Evolutionary conservation across 2,329 filamentous ascomycete species (phyloP).

Genomic region (Ilyonectria mors-panacis): DNA sequence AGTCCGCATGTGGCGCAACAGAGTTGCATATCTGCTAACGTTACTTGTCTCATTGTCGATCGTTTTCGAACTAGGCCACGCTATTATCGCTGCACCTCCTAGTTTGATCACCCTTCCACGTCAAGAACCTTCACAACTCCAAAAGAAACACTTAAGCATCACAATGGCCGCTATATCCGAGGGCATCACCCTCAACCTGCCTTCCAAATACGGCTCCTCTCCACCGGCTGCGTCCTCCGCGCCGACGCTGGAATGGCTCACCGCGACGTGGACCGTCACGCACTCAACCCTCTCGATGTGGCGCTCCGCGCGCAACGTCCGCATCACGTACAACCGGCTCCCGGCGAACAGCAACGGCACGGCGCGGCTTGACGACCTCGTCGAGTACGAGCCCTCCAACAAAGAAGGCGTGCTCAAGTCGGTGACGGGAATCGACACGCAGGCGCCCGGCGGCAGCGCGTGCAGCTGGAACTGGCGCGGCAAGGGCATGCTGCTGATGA

Average conservation of each 20-base stretch:
- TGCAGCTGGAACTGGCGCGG: slow-evolving; percentile 82
- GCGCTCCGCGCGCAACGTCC: slow-evolving; percentile 83
- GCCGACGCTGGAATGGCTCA: slow-evolving; percentile 72
- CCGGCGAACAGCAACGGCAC: slow-evolving; percentile 55
- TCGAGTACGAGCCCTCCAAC: slow-evolving; percentile 75
- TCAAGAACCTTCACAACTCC: slow-evolving; percentile 1
- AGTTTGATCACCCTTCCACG: background rate
- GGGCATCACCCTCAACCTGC: slow-evolving; percentile 52
- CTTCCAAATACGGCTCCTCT: slow-evolving; percentile 64
- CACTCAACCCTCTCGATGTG: slow-evolving; percentile 86
- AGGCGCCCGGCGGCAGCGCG: slow-evolving; percentile 46
- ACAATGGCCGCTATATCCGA: slow-evolving; percentile 36
- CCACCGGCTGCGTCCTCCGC: slow-evolving; percentile 50
- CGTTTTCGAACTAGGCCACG: slow-evolving; percentile 8
- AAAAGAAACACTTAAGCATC: slow-evolving; percentile 21
- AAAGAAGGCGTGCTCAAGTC: slow-evolving; percentile 67
- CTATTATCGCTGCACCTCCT: background rate
- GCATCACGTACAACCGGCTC: slow-evolving; percentile 80
- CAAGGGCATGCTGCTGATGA: slow-evolving; percentile 80
- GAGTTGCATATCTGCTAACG: background rate
- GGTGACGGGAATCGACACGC: slow-evolving; percentile 76
- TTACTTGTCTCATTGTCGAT: slow-evolving; percentile 18
- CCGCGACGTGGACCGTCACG: slow-evolving; percentile 80
- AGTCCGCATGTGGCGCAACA: slow-evolving; percentile 4
- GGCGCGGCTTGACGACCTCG: slow-evolving; percentile 76